Base-by-base conservation (phyloP, 2,329 filamentous ascomycete genomes). In the Boeremia lycopersici region DNA sequence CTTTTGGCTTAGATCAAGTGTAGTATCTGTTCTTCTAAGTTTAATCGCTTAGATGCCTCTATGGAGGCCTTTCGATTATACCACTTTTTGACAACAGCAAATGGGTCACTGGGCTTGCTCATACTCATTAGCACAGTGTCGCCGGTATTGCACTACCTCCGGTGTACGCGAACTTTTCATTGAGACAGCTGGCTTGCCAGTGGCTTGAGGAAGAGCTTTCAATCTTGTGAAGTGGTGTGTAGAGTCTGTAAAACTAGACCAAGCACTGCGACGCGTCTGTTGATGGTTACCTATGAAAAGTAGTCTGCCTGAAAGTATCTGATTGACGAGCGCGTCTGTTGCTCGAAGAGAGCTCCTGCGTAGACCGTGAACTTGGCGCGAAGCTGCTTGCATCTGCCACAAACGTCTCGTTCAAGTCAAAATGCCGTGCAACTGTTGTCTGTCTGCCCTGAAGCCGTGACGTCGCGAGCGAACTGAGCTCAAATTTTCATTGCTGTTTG, bases 131-230 rank as follows among this genome's bases (percentile, higher is more conserved):
- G 15, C 61, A 65, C 59, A 56, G 64, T 66, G 64, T 64, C 63
- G 57, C 55, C 46, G 26, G 56, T 64, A 59, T 61, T 57, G 38
- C 63, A 64, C 63, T 66, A 63, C 46, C 30, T 63, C 55, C 25
- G 46, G 53, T 54, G 23, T 57, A 65, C 57, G 62, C 63, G 57
- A 64, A 42, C 36, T 77, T 60, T 87, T 87, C 85, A 84, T 87
- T 85, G 78, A 79, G 65, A 60, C 69, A 72, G 72, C 68, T 78
- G 79, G 83, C 79, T 79, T 76, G 19, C 19, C 19, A 23, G 19
- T 23, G 19, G 19, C 71, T 82, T 80, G 82, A 84, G 78, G 86
- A 87, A 87, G 83, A 79, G 17, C 19, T 23, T 36, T 7, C 19
- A 2, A 6, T 15, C 6, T 35, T 36, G 34, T 12, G 15, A 36